Base-by-base conservation (phyloP, 169 alveolate genomes). In the Besnoitia besnoiti region DNA sequence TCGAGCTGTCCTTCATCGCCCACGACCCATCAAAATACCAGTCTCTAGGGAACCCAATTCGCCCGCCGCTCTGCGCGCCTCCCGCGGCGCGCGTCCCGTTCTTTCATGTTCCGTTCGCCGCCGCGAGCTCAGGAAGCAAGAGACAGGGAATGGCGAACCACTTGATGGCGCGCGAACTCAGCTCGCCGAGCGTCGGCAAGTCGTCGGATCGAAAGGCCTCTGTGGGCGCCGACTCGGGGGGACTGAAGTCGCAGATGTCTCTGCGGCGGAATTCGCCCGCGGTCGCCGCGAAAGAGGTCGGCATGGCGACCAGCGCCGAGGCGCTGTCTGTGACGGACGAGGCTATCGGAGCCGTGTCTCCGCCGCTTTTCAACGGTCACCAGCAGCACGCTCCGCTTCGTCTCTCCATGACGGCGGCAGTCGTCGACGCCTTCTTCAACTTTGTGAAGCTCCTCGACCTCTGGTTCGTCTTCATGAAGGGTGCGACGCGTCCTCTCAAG, bases 401-500 rank as follows among this genome's bases (percentile, higher is more conserved):
- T 47, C 85, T 90, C 35, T 75, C 93, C 47, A 35, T 90, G 67
- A 90, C 93, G 21, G 51, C 92, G 0, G 91, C 92, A 0, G 89
- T 89, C 3, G 51, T 85, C 73, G 55, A 80, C 49, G 89, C 94
- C 2, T 85, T 91, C 47, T 85, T 91, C 80, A 85, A 91, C 82
- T 88, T 89, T 24, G 80, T 92, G 73, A 92, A 87, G 91, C 89
- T 92, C n/a, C 73, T 92, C n/a, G 95, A 92, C 76, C 55, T 87
- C 33, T 92, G 92, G 93, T 92, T 87, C 75, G 55, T 89, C 44
- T 92, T 92, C 76, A 67, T 92, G 61, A 92, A 92, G 89, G 95
- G 95, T 62, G 89, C 93, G 27, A 55, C 85, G 42, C 82, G 93
- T 42, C 93, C 90, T 75, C 62, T 76, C 27, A 90, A 88, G 92